Conservation (phyloP, 495 filamentous ascomycete species). For the Annulohypoxylon stygium region DNA sequence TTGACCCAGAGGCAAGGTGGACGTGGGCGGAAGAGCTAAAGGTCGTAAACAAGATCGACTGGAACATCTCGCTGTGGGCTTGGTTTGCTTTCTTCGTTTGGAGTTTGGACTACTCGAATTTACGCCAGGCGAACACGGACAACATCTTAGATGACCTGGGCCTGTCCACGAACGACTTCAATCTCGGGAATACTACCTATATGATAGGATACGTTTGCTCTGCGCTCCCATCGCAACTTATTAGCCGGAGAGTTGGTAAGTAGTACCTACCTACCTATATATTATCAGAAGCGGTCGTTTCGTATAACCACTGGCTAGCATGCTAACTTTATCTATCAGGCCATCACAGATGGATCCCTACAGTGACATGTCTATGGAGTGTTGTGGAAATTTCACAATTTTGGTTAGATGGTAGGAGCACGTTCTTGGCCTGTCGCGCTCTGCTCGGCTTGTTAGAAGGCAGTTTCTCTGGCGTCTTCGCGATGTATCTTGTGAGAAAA, state of each 20-base stretch:
- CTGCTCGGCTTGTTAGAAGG: constrained; percentile 77
- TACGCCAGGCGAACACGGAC: constrained; percentile 58
- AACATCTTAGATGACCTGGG: constrained; percentile 70
- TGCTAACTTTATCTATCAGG: constrained; percentile 54
- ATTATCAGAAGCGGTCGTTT: constrained; percentile 48
- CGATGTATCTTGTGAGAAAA: constrained; percentile 67
- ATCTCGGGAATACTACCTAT: constrained; percentile 80
- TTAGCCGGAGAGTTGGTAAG: constrained; percentile 79
- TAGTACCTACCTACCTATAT: too few species aligned
- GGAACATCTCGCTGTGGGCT: constrained; percentile 46
- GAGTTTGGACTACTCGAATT: constrained; percentile 41
- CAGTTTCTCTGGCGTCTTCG: constrained; percentile 67
- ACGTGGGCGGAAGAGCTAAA: constrained; percentile 45
- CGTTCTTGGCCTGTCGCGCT: constrained; percentile 71
- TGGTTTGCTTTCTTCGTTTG: constrained; percentile 42
- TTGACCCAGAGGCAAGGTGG: constrained; percentile 37
- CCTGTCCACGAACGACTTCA: constrained; percentile 76
- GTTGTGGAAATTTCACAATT: constrained; percentile 76
- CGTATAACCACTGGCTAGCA: neutral
- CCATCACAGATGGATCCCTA: constrained; percentile 84
- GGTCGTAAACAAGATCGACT: constrained; percentile 51
- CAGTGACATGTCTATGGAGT: constrained; percentile 83
- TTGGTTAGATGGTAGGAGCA: constrained; percentile 65
- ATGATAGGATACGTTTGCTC: constrained; percentile 73
- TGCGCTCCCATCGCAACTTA: constrained; percentile 79